Conservation (phyloP, 176 grass and related monocot species). For the Oryza meyeriana region DNA sequence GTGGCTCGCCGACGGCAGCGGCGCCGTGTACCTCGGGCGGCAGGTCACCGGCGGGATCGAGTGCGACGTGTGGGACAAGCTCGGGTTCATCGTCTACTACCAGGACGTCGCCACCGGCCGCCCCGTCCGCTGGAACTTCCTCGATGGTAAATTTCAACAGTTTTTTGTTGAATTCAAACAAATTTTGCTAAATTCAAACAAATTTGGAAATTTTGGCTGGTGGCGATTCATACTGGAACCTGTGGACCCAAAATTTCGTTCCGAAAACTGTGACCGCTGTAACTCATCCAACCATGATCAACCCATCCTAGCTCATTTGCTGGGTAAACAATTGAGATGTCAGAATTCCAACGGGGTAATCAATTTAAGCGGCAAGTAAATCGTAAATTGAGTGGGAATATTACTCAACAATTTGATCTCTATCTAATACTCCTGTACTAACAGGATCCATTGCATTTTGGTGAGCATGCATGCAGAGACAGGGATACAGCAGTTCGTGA, state of each 20-base stretch:
- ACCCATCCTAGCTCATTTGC: too few species aligned
- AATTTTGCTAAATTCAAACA: not conserved
- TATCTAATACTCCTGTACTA: not conserved
- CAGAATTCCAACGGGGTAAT: too few species aligned
- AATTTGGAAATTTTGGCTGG: too few species aligned
- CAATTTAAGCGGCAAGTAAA: too few species aligned
- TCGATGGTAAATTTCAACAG: slow-evolving; percentile 30
- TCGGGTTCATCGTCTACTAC: slow-evolving; percentile 61
- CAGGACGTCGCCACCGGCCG: slow-evolving; percentile 56
- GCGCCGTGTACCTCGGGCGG: slow-evolving; percentile 50
- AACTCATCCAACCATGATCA: too few species aligned
- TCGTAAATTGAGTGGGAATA: too few species aligned
- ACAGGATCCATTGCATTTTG: not conserved
- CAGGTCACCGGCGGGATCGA: slow-evolving; percentile 44
- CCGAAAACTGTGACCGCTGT: too few species aligned
- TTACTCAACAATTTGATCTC: too few species aligned
- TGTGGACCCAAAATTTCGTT: too few species aligned
- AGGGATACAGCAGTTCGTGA: slow-evolving; percentile 54
- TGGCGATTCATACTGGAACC: too few species aligned
- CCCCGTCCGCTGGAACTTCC: slow-evolving; percentile 73
- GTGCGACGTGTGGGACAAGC: slow-evolving; percentile 74
- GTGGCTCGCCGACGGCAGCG: slow-evolving; percentile 59
- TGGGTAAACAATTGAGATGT: too few species aligned
- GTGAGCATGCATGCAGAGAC: slow-evolving; percentile 1
- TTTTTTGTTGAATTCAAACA: not conserved